Evolutionary conservation across 139 green algal genomes (phyloP).

Genomic region (Microglena sp.): DNA sequence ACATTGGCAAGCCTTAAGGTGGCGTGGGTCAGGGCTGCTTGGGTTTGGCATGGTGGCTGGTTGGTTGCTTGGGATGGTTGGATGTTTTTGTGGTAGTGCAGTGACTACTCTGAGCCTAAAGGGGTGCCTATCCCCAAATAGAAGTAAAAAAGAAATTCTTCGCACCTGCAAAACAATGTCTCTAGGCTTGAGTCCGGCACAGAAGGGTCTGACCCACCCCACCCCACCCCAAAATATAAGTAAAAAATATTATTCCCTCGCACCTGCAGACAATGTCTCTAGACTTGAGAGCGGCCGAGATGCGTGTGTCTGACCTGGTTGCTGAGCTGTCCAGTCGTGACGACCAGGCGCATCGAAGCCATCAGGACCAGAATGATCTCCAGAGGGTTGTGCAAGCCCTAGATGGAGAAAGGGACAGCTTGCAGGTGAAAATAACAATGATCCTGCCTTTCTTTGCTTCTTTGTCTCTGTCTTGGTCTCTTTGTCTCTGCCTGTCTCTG

Average conservation of each 20-base stretch:
- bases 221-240: too few relatives aligned
- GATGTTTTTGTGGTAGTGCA: conserved; percentile 26
- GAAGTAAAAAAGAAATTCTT: too few relatives aligned
- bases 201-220: too few relatives aligned
- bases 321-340: conserved; percentile 25
- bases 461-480: too few relatives aligned
- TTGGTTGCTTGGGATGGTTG: background rate
- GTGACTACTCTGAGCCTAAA: conserved; percentile 42
- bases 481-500: too few relatives aligned
- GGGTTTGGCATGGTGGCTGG: too few relatives aligned
- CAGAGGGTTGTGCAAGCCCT: background rate
- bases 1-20: conserved; percentile 50
- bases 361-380: conserved; percentile 20
- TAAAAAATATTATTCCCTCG: too few relatives aligned
- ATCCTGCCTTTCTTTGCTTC: too few relatives aligned
- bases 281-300: conserved; percentile 35
- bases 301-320: conserved; percentile 30
- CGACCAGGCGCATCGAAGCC: conserved; percentile 17
- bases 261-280: conserved; percentile 29
- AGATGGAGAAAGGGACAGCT: background rate
- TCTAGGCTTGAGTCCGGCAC: too few relatives aligned
- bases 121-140: too few relatives aligned
- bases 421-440: too few relatives aligned
- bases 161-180: too few relatives aligned
- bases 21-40: conserved; percentile 10